Evolutionary conservation across 805 yeast species (phyloP), one percentile per base, ranked within the genome.

Genomic region (Suhomyces pyralidae): DNA sequence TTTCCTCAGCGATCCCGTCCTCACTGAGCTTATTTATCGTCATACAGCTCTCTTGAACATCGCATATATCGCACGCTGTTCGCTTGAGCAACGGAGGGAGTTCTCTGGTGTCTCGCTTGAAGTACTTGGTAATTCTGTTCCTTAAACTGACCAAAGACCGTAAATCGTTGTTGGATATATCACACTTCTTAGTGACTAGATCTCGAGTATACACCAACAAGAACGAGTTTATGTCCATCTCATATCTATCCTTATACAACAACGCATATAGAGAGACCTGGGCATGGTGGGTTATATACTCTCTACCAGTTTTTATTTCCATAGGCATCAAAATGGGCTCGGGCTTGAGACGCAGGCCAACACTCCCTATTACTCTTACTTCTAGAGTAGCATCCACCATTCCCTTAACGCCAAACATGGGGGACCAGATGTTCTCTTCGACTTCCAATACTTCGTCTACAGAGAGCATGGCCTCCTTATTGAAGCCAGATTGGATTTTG

Each of bases 381-480:
- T 86, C 87, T 1, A 90, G 78, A 0, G 97, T 90, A 2, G 86
- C 97, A 71, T 94, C 99, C 15, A 92, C 83, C 59, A 86, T 82
- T 0, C 99, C 99, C 58, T 90, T 82, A 7, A 94, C 69, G 0
- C 99, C 99, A 71, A 81, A 91, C 63, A 82, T 79, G 0, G 97
- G 96, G 0, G 97, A 90, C 90, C 96, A 85, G 12, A 94, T 85
- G 60, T 85, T 88, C 61, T 94, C 97, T 67, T 94, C 99, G 8
- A 90, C 82, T 62, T 89, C 97, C 32, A 90, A 72, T 7, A 91
- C 80, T 52, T 85, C 83, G 14, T 81, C 74, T 0, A 88, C 83
- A 0, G 54, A 48, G 52, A 57, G 48, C 30, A 38, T 40, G 7
- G 48, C 54, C 4, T 22, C 40, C 10, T 49, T 46, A 15, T 50